Evolutionary conservation across 2,329 filamentous ascomycete genomes (phyloP), one percentile per base, ranked within the genome.

Genomic region (Triangularia setosa): DNA sequence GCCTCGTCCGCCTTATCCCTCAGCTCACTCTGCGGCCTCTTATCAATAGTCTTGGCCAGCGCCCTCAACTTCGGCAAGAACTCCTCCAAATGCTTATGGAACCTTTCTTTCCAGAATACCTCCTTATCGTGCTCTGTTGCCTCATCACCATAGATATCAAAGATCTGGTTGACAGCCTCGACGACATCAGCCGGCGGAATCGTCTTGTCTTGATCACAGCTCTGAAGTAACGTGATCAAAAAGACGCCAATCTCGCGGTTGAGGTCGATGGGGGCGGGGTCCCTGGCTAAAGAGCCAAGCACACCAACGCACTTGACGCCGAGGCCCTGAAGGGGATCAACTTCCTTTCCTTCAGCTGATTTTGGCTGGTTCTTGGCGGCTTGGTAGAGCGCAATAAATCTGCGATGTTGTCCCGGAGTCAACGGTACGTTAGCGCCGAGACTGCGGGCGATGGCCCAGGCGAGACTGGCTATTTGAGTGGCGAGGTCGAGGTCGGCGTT

Each of bases 281-380:
- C 76, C 8, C 83, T 77, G 1, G 86, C 87, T 8, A 90, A 79
- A 70, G 86, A 84, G 65, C 87, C 88, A 11, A 90, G 79, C 6
- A 89, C 85, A 61, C 87, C 87, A 68, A 90, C 80, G 70, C 86
- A 89, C 76, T 89, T 90, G 67, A 89, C 86, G 27, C 85, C 83
- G 2, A 90, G 80, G 40, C 80, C 79, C 73, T 87, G 85, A 76
- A 89, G 87, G 27, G 85, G 84, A 67, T 89, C 86, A 7, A 80
- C 75, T 44, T 75, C 72, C 21, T 75, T 72, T 9, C 53, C 64
- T 65, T 68, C 60, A 12, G 68, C 59, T 35, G 66, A 62, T 59
- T 70, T 60, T 21, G 71, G 71, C n/a, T 80, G 69, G 66, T 65
- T 73, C 70, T 79, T 82, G 23, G 85, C 85, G 24, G 85, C 86